Conservation (phyloP, 352 stramenopile species). For the Phytopythium litorale region DNA sequence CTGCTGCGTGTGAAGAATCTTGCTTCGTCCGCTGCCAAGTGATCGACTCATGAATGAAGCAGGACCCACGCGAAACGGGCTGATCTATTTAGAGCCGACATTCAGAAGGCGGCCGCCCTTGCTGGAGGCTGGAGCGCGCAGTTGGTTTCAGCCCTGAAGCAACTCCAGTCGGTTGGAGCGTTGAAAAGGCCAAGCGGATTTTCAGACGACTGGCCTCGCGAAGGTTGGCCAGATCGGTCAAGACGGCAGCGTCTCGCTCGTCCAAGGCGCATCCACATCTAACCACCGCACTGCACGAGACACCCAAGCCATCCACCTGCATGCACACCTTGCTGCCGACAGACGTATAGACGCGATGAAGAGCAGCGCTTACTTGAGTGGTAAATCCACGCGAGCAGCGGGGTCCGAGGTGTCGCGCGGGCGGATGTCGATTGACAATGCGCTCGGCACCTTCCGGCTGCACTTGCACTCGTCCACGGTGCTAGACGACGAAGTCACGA, state of each 20-base stretch:
- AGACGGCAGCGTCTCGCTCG: neutral
- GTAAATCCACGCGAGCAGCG: neutral
- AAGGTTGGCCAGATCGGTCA: neutral
- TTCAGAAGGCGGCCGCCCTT: no score
- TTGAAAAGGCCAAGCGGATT: no score
- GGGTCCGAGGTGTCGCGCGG: slow-evolving; percentile 7
- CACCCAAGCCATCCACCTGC: neutral
- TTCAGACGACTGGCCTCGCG: no score
- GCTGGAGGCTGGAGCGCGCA: no score
- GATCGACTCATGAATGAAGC: neutral
- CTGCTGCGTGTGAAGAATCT: no score
- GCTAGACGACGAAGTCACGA: slow-evolving; percentile 23
- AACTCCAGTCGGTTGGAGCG: no score
- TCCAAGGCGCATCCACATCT: neutral
- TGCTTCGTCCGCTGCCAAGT: no score
- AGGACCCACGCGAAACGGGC: neutral
- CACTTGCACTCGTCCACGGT: slow-evolving; percentile 12
- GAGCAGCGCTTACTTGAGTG: neutral
- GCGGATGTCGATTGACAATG: slow-evolving; percentile 13
- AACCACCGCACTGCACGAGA: neutral
- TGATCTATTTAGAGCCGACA: neutral
- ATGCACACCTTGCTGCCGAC: neutral
- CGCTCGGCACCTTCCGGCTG: slow-evolving; percentile 11
- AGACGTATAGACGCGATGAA: neutral
- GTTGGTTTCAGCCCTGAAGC: no score